Conservation (phyloP, 306 rosid genomes). For the Canavalia ensiformis region DNA sequence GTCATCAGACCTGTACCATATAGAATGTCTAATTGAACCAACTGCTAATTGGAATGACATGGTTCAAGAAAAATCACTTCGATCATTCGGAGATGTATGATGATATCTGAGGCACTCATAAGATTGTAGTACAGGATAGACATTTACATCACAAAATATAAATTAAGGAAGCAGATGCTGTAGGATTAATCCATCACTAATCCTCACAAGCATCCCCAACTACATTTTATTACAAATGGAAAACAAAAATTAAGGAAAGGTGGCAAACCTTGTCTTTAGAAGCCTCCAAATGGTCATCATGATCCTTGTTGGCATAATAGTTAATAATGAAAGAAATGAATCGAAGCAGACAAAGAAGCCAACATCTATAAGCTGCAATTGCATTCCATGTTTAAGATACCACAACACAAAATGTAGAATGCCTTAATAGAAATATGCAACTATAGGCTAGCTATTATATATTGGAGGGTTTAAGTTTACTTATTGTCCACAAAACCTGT, state of each 20-base stretch:
- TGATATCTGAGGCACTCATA: conserved; percentile 4
- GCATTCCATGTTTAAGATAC: conserved; percentile 49
- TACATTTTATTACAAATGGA: conserved; percentile 39
- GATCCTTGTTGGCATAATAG: conserved; percentile 94
- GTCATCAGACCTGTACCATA: conserved; percentile 7
- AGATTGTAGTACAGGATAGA: conserved; percentile 40
- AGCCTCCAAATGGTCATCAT: conserved; percentile 82
- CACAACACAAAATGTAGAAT: conserved; percentile 44
- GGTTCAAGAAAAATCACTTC: conserved; percentile 38
- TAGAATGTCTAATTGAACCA: conserved; percentile 36
- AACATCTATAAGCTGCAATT: conserved; percentile 94
- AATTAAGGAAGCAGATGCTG: conserved; percentile 37
- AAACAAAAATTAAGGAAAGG: conserved; percentile 37
- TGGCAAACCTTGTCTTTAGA: conserved; percentile 73
- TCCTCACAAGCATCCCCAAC: conserved; percentile 41
- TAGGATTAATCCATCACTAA: conserved; percentile 35
- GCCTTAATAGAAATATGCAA: conserved; percentile 42
- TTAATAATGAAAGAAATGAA: conserved; percentile 94
- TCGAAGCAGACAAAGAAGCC: conserved; percentile 98
- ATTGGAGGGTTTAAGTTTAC: conserved; percentile 8
- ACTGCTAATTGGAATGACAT: conserved; percentile 32
- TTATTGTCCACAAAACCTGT: conserved; percentile 10
- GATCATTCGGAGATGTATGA: conserved; percentile 17
- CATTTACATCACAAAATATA: conserved; percentile 32
- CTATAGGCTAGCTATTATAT: conserved; percentile 34